A percentile compares a stretch with the other conserved stretches of the same genome.
Conservation (phyloP, 768 basidiomycete genomes). For the Russula foetens region DNA sequence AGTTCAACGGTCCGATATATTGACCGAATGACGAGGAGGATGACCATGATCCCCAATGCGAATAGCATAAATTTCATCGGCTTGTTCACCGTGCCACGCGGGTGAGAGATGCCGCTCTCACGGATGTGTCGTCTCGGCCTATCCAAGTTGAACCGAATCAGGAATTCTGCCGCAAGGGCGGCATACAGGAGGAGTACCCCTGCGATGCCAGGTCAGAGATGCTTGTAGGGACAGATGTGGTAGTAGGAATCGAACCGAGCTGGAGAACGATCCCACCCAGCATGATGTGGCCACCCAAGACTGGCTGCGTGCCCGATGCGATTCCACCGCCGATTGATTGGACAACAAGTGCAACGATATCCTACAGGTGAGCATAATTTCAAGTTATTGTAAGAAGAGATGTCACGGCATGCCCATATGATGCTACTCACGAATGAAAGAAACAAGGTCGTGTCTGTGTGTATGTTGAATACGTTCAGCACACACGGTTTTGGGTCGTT, state of each 20-base stretch:
- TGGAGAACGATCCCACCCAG: slow-evolving; percentile 18
- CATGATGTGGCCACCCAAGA: slow-evolving; percentile 11
- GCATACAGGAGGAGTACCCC: neutral
- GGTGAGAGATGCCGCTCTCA: neutral
- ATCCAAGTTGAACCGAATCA: neutral
- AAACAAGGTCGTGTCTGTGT: slow-evolving; percentile 1
- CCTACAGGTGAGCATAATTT: neutral
- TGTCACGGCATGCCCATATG: neutral
- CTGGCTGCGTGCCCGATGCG: slow-evolving; percentile 18
- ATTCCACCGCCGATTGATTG: slow-evolving; percentile 26
- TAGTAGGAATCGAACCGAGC: neutral
- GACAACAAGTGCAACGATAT: slow-evolving; percentile 22
- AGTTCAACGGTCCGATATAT: slow-evolving; percentile 11
- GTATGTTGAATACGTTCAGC: no score
- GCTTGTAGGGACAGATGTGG: no score
- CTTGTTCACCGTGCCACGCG: neutral
- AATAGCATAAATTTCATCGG: neutral
- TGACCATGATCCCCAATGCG: neutral
- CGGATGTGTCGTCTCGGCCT: neutral
- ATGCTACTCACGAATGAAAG: neutral
- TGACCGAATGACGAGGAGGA: slow-evolving; percentile 3
- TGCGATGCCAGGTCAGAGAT: neutral
- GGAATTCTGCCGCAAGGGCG: slow-evolving; percentile 1
- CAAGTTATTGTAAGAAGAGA: neutral
- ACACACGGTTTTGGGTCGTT: no score